A percentile compares a stretch with the other conserved stretches of the same genome.
Conservation (phyloP, 306 rosid species). For the Quercus wislizeni region DNA sequence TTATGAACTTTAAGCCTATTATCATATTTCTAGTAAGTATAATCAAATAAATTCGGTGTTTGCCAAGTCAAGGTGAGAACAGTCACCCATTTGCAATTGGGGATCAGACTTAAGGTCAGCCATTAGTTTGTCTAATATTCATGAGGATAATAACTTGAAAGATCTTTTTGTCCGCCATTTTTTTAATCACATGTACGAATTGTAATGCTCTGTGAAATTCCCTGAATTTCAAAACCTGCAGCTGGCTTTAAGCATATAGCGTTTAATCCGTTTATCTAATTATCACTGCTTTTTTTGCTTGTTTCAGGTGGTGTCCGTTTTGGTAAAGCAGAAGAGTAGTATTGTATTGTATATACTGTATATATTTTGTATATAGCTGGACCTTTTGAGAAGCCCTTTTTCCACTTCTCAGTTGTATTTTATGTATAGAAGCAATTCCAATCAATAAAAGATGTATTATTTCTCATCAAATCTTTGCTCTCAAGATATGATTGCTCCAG, state of each 20-base stretch:
- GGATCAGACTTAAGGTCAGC: background rate
- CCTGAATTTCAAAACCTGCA: background rate
- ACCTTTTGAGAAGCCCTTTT: background rate
- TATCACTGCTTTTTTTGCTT: background rate
- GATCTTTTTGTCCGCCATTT: background rate
- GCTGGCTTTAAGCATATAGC: background rate
- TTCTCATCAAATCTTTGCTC: background rate
- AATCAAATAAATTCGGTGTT: background rate
- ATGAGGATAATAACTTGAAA: background rate
- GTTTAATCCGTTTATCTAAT: background rate
- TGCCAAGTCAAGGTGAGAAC: background rate
- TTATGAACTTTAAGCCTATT: background rate
- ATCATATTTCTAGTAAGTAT: background rate
- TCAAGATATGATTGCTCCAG: background rate
- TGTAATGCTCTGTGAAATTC: background rate
- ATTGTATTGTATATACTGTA: slow-evolving; percentile 35
- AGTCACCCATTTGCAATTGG: background rate
- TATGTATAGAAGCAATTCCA: background rate
- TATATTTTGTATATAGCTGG: slow-evolving; percentile 23
- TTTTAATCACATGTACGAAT: background rate
- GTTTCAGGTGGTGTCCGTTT: slow-evolving; percentile 95
- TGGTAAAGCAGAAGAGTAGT: slow-evolving; percentile 51
- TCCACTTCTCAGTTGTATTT: background rate
- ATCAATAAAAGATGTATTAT: background rate
- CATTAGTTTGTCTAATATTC: background rate